Evolutionary conservation across 805 yeast species (phyloP).

Genomic region (Wickerhamomyces xylosicus): DNA sequence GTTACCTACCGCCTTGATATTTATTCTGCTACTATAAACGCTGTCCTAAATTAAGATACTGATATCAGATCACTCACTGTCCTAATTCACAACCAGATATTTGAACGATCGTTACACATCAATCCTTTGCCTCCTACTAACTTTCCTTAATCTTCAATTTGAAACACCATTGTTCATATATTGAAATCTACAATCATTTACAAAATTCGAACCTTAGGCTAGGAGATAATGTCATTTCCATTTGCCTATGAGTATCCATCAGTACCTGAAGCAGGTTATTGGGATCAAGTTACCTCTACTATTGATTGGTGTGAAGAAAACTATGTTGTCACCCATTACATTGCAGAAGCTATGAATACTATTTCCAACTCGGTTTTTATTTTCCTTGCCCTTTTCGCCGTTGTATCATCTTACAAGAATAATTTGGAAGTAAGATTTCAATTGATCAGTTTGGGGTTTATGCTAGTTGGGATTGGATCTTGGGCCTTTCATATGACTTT

Average conservation of each 20-base stretch:
- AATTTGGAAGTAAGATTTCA: slow-evolving; percentile 62
- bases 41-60: too few relatives aligned
- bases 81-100: too few relatives aligned
- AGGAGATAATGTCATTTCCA: slow-evolving; percentile 28
- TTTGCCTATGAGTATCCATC: slow-evolving; percentile 47
- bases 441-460: slow-evolving; percentile 68
- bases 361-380: slow-evolving; percentile 58
- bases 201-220: too few relatives aligned
- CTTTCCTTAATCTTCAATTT: too few relatives aligned
- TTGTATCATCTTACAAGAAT: slow-evolving; percentile 49
- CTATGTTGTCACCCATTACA: slow-evolving; percentile 73
- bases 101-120: too few relatives aligned
- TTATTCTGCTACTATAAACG: too few relatives aligned
- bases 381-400: slow-evolving; percentile 50
- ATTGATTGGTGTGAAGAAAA: slow-evolving; percentile 99
- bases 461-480: slow-evolving; percentile 83
- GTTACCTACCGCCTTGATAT: too few relatives aligned
- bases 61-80: too few relatives aligned
- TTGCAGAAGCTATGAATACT: slow-evolving; percentile 89
- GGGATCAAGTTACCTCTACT: slow-evolving; percentile 88
- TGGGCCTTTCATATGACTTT: slow-evolving; percentile 97
- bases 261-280: slow-evolving; percentile 46
- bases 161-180: too few relatives aligned
- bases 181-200: too few relatives aligned
- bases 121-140: too few relatives aligned